A percentile compares a stretch with the other conserved stretches of the same genome.
phyloP scores from a whole-genome alignment of 2,329 filamentous ascomycete genomes.

The Phialocephala subalpina region DNA sequence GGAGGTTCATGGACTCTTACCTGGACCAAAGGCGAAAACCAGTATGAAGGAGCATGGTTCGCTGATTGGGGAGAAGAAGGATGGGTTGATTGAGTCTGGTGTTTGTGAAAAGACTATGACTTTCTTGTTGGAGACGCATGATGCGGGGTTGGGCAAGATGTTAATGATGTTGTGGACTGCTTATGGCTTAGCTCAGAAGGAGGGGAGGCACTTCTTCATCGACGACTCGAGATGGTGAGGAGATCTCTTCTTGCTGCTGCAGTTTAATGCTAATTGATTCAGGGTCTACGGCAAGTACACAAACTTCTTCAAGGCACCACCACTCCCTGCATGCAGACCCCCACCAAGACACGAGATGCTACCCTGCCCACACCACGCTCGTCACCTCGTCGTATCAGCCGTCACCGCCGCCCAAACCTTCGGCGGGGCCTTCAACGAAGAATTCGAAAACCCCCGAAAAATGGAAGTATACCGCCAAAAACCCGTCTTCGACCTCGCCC shows the following conservation, averaged over 20 bases:
- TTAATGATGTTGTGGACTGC: conserved; percentile 85
- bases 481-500: conserved; percentile 73
- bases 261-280: conserved; percentile 32
- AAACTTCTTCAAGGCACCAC: conserved; percentile 74
- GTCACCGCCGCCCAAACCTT: conserved; percentile 72
- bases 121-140: conserved; percentile 76
- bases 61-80: conserved; percentile 58
- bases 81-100: conserved; percentile 54
- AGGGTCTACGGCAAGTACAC: conserved; percentile 79
- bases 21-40: conserved; percentile 45
- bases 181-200: conserved; percentile 79
- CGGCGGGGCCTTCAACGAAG: conserved; percentile 62
- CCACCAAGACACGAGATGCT: conserved; percentile 80
- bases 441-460: conserved; percentile 58
- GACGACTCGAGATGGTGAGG: conserved; percentile 78
- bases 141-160: conserved; percentile 80
- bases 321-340: conserved; percentile 70
- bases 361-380: conserved; percentile 79
- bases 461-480: conserved; percentile 60
- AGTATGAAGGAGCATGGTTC: conserved; percentile 42
- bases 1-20: conserved; percentile 68
- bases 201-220: conserved; percentile 81
- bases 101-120: conserved; percentile 78
- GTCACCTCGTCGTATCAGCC: conserved; percentile 77
- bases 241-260: neutral